These are phyloP conservation scores for Fusarium tjaetaba DNA, from an alignment of 2,329 filamentous ascomycete species.

Conservation along the genomic window DNA sequence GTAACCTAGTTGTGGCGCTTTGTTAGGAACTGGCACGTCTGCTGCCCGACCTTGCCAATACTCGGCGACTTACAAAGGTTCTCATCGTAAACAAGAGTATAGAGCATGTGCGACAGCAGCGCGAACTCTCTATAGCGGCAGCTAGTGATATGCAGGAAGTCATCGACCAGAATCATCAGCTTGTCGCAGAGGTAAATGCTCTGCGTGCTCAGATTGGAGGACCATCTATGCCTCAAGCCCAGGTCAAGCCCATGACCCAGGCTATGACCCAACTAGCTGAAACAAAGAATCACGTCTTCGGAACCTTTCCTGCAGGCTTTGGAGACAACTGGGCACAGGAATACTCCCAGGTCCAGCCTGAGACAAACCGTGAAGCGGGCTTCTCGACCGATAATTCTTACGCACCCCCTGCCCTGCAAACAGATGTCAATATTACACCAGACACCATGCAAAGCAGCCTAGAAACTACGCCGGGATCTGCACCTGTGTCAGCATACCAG, in stretches of 20 bases:
- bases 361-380: neutral
- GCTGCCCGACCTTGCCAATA: neutral
- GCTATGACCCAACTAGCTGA: slow-evolving; percentile 14
- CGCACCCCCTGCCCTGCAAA: neutral
- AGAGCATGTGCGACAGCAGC: slow-evolving; percentile 11
- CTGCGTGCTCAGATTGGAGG: slow-evolving; percentile 6
- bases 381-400: neutral
- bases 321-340: slow-evolving; percentile 9
- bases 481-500: neutral
- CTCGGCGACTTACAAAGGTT: slow-evolving; percentile 16
- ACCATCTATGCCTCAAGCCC: neutral
- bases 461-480: neutral
- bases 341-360: neutral
- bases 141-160: slow-evolving; percentile 5
- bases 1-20: neutral
- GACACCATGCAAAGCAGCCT: neutral
- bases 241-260: slow-evolving; percentile 2
- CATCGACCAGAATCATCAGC: neutral
- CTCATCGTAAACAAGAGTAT: slow-evolving; percentile 20
- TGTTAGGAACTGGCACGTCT: slow-evolving; percentile 12
- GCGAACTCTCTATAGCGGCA: neutral
- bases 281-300: slow-evolving; percentile 11
- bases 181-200: slow-evolving; percentile 6
- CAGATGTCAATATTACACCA: neutral
- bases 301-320: neutral